phyloP scores from a whole-genome alignment of 169 alveolate genomes.

The Plasmodium inui region DNA sequence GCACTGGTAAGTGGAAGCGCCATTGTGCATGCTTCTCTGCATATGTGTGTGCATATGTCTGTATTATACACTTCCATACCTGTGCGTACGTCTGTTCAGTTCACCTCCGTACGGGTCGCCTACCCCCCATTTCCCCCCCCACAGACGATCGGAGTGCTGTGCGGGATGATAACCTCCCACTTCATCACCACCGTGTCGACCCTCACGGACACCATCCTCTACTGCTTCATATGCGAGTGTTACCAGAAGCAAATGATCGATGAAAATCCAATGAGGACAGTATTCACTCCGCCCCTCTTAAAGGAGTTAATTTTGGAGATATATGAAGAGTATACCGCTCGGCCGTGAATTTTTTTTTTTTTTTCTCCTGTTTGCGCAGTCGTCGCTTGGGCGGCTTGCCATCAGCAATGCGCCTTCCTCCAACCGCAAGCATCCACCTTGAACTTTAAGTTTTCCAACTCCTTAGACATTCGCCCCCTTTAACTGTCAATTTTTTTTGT shows the following conservation, averaged over 20 bases:
- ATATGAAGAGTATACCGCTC: conserved; percentile 45
- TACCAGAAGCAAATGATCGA: conserved; percentile 69
- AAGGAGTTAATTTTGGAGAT: conserved; percentile 57
- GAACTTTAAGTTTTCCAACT: neutral
- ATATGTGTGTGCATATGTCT: neutral
- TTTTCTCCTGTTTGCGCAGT: neutral
- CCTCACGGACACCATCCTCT: conserved; percentile 28
- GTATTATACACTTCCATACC: too few relatives aligned
- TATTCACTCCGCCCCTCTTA: conserved; percentile 55
- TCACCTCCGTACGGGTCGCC: neutral
- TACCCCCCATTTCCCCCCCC: neutral
- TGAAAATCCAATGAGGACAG: conserved; percentile 39
- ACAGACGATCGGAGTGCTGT: conserved; percentile 42
- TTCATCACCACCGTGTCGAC: conserved; percentile 48
- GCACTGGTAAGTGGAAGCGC: conserved; percentile 7
- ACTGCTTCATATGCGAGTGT: conserved; percentile 65
- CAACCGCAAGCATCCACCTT: neutral
- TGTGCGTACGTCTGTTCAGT: neutral
- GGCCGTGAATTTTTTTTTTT: neutral
- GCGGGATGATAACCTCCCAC: conserved; percentile 53
- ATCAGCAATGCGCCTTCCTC: neutral
- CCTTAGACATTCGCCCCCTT: neutral
- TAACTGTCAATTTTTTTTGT: neutral
- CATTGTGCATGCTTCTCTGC: neutral
- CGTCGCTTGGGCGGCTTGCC: neutral